Conservation (phyloP, 768 basidiomycete genomes). For the Peribolospora baueri region DNA sequence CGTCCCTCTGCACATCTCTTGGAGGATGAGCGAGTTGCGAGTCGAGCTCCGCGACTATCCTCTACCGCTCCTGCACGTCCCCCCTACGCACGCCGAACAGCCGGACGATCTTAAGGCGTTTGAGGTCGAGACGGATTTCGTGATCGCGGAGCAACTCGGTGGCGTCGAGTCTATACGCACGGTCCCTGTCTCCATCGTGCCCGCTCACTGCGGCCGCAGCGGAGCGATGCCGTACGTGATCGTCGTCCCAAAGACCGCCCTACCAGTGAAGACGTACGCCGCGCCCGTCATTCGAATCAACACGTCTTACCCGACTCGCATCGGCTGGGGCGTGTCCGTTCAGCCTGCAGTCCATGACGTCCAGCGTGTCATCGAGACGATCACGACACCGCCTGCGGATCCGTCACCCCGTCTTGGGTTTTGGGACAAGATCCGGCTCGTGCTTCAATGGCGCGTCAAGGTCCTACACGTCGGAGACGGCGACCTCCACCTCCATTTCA, state of each 20-base stretch:
- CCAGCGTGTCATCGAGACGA: conserved; percentile 52
- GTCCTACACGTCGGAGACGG: conserved; percentile 34
- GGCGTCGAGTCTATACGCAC: conserved; percentile 9
- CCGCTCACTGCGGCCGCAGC: conserved; percentile 31
- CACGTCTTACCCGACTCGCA: conserved; percentile 39
- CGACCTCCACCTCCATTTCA: conserved; percentile 57
- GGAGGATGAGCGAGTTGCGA: conserved; percentile 36
- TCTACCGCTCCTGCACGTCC: conserved; percentile 54
- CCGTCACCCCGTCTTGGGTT: conserved; percentile 63
- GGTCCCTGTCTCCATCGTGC: conserved; percentile 39
- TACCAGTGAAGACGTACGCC: conserved; percentile 85
- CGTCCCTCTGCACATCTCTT: conserved; percentile 53
- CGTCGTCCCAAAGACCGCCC: conserved; percentile 62
- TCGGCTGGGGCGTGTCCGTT: conserved; percentile 78
- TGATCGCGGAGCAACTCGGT: conserved; percentile 71
- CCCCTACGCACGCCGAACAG: conserved; percentile 19
- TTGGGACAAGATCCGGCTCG: conserved; percentile 79
- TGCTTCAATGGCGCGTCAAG: conserved; percentile 58
- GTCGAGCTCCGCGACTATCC: conserved; percentile 66
- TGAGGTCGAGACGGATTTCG: conserved; percentile 48
- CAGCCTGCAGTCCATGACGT: conserved; percentile 66
- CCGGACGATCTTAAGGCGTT: conserved; percentile 19
- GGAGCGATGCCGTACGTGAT: conserved; percentile 22
- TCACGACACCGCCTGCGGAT: conserved; percentile 55
- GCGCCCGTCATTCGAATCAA: conserved; percentile 42